Conservation (phyloP, 2,329 filamentous ascomycete genomes). For the Karstenula rhodostoma region DNA sequence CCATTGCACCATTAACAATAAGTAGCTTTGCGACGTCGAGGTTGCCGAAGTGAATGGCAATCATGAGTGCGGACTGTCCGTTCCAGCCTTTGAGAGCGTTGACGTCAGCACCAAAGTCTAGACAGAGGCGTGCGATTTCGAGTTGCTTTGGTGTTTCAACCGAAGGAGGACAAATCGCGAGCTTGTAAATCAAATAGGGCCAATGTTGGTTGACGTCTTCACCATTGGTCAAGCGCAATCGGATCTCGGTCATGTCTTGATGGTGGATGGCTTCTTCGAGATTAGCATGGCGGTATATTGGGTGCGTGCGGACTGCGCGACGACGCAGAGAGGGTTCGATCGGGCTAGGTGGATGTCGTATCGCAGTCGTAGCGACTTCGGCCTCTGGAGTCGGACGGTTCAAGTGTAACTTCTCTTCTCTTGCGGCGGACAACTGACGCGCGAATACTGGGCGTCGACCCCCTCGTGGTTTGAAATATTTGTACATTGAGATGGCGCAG, state of each 20-base stretch:
- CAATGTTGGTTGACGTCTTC: conserved; percentile 28
- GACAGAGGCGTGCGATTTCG: conserved; percentile 26
- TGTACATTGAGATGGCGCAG: conserved; percentile 18
- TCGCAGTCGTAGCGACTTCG: conserved; percentile 2
- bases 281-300: conserved; percentile 23
- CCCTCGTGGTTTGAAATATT: neutral
- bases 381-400: neutral
- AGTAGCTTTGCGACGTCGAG: conserved; percentile 27
- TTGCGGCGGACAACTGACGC: neutral
- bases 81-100: conserved; percentile 30
- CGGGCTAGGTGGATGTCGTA: conserved; percentile 18
- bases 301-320: conserved; percentile 23
- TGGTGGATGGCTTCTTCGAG: conserved; percentile 24
- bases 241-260: conserved; percentile 24
- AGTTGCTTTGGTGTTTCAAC: conserved; percentile 12
- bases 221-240: conserved; percentile 24
- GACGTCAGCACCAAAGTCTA: conserved; percentile 28
- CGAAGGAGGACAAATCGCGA: conserved; percentile 22
- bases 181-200: conserved; percentile 28
- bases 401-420: neutral
- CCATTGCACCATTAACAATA: conserved; percentile 25
- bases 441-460: neutral
- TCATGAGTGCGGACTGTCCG: conserved; percentile 28
- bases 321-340: conserved; percentile 15
- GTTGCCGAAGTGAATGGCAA: conserved; percentile 32